phyloP scores from a whole-genome alignment of 768 basidiomycete genomes.

The Leccinellum albellum region DNA sequence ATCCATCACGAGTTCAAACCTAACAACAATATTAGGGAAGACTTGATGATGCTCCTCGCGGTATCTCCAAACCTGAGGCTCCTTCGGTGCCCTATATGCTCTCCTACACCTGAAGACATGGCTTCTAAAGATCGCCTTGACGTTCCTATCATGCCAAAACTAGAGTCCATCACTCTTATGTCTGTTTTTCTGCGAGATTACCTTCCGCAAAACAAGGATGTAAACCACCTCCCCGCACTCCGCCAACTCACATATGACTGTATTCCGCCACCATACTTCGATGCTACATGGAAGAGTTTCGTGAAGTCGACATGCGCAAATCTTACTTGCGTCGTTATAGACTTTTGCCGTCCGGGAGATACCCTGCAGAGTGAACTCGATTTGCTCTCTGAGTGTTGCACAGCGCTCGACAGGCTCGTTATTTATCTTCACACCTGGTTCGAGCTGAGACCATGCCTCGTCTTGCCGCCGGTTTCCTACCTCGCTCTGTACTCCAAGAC shows the following conservation, averaged over 20 bases:
- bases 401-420: conserved; percentile 22
- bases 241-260: conserved; percentile 31
- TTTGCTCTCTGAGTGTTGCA: conserved; percentile 24
- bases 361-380: conserved; percentile 24
- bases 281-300: conserved; percentile 27
- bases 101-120: conserved; percentile 21
- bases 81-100: conserved; percentile 28
- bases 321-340: conserved; percentile 26
- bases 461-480: conserved; percentile 24
- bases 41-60: conserved; percentile 26
- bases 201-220: conserved; percentile 25
- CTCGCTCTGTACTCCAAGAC: conserved; percentile 23
- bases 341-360: conserved; percentile 24
- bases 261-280: conserved; percentile 28
- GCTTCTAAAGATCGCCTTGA: conserved; percentile 17
- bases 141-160: conserved; percentile 25
- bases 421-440: conserved; percentile 25
- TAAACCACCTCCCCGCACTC: conserved; percentile 28
- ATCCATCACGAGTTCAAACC: not conserved
- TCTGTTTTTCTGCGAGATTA: conserved; percentile 30
- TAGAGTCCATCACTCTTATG: conserved; percentile 24
- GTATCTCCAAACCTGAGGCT: conserved; percentile 26
- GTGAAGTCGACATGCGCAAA: conserved; percentile 23
- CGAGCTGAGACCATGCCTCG: conserved; percentile 18
- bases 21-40: conserved; percentile 18